Evolutionary conservation across 192 early-diverging fungal genomes (phyloP).

Genomic region (Backusella australiensis): DNA sequence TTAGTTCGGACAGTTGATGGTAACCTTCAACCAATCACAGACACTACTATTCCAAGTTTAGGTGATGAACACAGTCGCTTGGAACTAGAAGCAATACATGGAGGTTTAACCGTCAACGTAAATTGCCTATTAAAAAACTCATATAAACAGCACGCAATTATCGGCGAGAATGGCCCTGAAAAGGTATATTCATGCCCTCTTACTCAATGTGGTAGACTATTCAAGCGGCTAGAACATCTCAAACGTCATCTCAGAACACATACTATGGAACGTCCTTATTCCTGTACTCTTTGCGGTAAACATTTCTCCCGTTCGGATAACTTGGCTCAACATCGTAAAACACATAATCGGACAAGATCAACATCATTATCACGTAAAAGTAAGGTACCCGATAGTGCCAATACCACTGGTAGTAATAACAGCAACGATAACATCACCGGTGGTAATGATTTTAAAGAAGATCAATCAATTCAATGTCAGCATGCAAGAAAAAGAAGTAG

Average conservation of each 20-base stretch:
- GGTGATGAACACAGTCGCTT: slow-evolving; percentile 11
- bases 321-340: slow-evolving; percentile 17
- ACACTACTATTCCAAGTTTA: background rate
- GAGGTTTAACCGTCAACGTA: background rate
- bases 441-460: background rate
- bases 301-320: slow-evolving; percentile 9
- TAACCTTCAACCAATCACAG: background rate
- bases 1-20: slow-evolving; percentile 18
- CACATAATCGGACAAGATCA: background rate
- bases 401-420: background rate
- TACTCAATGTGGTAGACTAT: background rate
- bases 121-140: background rate
- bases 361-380: background rate
- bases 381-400: background rate
- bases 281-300: slow-evolving; percentile 14
- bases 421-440: background rate
- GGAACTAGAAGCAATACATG: slow-evolving; percentile 19
- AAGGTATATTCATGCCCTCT: background rate
- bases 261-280: background rate
- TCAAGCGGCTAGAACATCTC: background rate
- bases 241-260: slow-evolving; percentile 2
- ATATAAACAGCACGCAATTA: background rate
- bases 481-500: background rate
- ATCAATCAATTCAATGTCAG: background rate
- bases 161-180: background rate